Evolutionary conservation across 305 asterid genomes (phyloP), one percentile per base, ranked within the genome.

Genomic region (Solanum hybrid): DNA sequence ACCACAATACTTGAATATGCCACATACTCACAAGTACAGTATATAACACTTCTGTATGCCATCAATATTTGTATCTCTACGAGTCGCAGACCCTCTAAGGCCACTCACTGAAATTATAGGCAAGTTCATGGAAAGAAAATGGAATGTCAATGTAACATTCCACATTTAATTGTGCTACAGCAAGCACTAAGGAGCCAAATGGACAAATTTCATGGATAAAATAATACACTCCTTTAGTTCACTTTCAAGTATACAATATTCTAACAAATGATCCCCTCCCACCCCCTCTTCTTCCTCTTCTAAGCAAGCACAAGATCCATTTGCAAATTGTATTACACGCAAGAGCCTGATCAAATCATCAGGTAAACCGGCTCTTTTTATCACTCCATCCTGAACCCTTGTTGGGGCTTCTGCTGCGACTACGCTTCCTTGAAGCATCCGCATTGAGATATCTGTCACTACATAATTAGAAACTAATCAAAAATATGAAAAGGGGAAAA

Each of bases 391-490:
- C 94, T 11, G 94, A 92, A 74, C 89, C 93, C 89, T 88, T 89
- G 86, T 33, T 89, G 7, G 97, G 98, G 92, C 96, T 93, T 90
- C 94, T 93, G 92, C 96, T 96, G 51, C 95, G 88, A 89, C 93
- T 92, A 64, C 90, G 87, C 87, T 82, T 78, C 26, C 67, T 92
- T 46, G 91, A 14, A 42, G 89, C 92, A 88, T 87, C 94, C 81
- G 76, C 75, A 5, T 87, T 90, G 91, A 64, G 94, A 87, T 90
- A 91, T 42, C 96, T 94, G 91, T 87, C 76, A 82, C 92, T 87
- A 29, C 34, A 88, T 87, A 69, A 39, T 46, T 28, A 87, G 26
- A 39, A 46, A 64, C 14, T 16, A 79, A 34, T 77, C 78, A 57
- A 51, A 35, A n/a, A 34, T 39, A 57, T 51, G 46, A 57, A 14